Percentiles rank a stretch among this genome's conserved stretches.
These are phyloP conservation scores for Pythium diclinum DNA, from an alignment of 352 stramenopile species.

Conservation along the genomic window DNA sequence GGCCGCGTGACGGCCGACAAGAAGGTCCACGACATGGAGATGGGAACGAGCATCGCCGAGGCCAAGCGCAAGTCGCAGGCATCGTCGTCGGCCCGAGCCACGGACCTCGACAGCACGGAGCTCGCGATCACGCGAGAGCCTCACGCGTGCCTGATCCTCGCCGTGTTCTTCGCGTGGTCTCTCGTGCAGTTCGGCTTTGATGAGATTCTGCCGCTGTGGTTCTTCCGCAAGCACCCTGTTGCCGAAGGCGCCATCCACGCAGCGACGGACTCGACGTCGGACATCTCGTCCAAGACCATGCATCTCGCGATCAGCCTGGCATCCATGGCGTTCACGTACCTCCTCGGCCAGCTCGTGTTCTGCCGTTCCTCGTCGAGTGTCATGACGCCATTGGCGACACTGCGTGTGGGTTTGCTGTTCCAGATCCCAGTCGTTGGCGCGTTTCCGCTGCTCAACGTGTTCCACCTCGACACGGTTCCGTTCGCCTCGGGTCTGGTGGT, in stretches of 20 bases:
- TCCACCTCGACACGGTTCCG: constrained; percentile 60
- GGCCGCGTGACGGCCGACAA: constrained; percentile 14
- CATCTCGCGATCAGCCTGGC: constrained; percentile 50
- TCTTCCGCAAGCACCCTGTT: constrained; percentile 65
- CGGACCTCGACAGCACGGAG: constrained; percentile 32
- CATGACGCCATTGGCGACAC: constrained; percentile 73
- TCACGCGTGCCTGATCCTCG: constrained; percentile 60
- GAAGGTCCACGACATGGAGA: constrained; percentile 30
- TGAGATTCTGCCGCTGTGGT: constrained; percentile 76
- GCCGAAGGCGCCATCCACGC: constrained; percentile 41
- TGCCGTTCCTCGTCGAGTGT: constrained; percentile 55
- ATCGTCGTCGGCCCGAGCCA: background rate
- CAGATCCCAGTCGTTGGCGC: constrained; percentile 66
- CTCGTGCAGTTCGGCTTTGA: constrained; percentile 76
- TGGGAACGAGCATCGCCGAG: constrained; percentile 23
- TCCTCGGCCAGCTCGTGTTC: constrained; percentile 50
- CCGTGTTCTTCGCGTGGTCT: constrained; percentile 70
- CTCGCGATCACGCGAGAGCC: constrained; percentile 66
- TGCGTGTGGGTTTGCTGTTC: constrained; percentile 73
- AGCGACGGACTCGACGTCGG: constrained; percentile 16
- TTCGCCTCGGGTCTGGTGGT: constrained; percentile 64
- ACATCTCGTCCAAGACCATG: constrained; percentile 57
- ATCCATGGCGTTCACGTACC: constrained; percentile 48
- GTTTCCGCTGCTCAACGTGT: constrained; percentile 70
- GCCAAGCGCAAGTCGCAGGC: constrained; percentile 27